Percentiles rank a stretch among this genome's conserved stretches.
Conservation (phyloP, 371 early-diverging fungal species). For the Chytridium lagenaria region DNA sequence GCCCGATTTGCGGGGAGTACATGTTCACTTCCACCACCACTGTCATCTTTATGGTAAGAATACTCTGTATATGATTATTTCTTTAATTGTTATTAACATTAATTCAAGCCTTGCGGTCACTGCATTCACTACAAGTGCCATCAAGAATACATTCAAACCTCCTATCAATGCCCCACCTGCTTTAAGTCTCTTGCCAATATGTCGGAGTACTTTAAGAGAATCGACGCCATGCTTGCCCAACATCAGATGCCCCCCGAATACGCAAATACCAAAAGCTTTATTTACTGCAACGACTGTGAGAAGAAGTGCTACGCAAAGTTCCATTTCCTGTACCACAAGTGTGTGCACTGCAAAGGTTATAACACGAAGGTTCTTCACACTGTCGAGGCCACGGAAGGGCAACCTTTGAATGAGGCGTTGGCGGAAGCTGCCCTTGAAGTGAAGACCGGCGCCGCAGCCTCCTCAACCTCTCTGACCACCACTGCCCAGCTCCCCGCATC, state of each 20-base stretch:
- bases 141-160: conserved; percentile 79
- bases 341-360: conserved; percentile 84
- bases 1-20: conserved; percentile 98
- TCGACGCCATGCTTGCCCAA: conserved; percentile 79
- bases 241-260: conserved; percentile 96
- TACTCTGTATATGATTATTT: background rate
- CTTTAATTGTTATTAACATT: background rate
- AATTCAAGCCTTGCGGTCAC: conserved; percentile 87
- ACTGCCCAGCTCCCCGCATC: background rate
- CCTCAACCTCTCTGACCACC: background rate
- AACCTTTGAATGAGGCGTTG: background rate
- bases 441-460: background rate
- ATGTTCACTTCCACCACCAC: conserved; percentile 86
- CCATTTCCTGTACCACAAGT: conserved; percentile 97
- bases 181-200: conserved; percentile 91
- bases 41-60: conserved; percentile 84
- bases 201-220: conserved; percentile 78
- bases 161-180: conserved; percentile 97
- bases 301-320: conserved; percentile 80
- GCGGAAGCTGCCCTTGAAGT: background rate
- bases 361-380: conserved; percentile 90
- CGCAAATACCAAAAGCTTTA: conserved; percentile 67
- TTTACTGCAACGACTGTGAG: conserved; percentile 98
- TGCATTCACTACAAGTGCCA: conserved; percentile 92
- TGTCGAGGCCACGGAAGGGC: conserved; percentile 37